Conservation (phyloP, 2,329 filamentous ascomycete species). For the Biscogniauxia marginata region DNA sequence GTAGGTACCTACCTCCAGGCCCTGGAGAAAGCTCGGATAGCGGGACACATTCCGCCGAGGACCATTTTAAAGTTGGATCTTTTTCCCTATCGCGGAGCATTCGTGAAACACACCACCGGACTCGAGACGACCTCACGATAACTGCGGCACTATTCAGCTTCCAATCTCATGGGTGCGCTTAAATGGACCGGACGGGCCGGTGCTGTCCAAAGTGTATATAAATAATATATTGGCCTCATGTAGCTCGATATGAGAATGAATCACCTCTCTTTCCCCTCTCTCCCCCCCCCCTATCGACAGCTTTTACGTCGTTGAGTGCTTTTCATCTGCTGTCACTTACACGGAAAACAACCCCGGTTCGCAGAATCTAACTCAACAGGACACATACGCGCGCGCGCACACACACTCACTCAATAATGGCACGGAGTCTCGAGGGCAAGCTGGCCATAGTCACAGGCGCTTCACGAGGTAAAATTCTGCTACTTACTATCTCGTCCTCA, state of each 20-base stretch:
- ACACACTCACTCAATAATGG: constrained; percentile 22
- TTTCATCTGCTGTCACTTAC: not conserved
- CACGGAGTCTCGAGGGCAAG: constrained; percentile 63
- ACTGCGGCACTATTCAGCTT: not conserved
- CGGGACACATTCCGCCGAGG: constrained; percentile 19
- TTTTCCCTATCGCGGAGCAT: constrained; percentile 12
- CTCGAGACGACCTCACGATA: not conserved
- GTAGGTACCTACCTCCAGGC: not conserved
- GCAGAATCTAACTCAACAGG: not conserved
- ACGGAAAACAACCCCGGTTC: not conserved
- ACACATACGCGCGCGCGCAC: no score
- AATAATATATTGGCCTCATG: not conserved
- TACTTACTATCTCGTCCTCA: not conserved
- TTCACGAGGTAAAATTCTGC: constrained; percentile 62
- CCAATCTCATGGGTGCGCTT: not conserved
- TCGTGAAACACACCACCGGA: not conserved
- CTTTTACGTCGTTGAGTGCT: not conserved
- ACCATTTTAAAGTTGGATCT: not conserved
- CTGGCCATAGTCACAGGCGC: constrained; percentile 77
- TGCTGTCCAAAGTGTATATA: not conserved
- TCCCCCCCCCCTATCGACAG: no score
- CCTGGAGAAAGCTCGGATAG: constrained; percentile 5
- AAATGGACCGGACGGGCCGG: not conserved
- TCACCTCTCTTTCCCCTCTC: no score
- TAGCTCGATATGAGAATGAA: no score